These are phyloP conservation scores for Cladophialophora carrionii DNA, from an alignment of 2,329 filamentous ascomycete genomes.

Conservation along the genomic window DNA sequence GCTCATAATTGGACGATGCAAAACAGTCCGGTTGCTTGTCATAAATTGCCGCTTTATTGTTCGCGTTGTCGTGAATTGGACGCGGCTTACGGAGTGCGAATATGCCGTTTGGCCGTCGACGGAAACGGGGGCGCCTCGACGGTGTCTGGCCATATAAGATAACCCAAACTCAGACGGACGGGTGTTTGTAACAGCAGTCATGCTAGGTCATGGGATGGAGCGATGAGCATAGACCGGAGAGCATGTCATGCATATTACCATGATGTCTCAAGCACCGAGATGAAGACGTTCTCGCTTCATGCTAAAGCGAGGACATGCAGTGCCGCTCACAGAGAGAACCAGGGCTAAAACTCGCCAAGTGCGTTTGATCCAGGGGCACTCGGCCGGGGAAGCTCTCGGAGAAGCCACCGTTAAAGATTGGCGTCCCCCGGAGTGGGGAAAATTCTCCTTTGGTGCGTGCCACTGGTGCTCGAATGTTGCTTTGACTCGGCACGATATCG, in stretches of 20 bases:
- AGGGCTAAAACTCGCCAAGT: conserved; percentile 17
- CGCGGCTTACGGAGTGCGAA: background rate
- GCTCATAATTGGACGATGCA: background rate
- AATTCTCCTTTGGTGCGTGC: conserved; percentile 15
- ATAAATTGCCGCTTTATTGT: background rate
- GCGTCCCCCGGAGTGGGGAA: conserved; percentile 23
- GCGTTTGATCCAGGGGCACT: conserved; percentile 17
- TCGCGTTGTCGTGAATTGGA: background rate
- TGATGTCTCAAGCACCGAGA: conserved; percentile 23
- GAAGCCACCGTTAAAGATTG: conserved; percentile 27
- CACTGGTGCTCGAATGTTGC: conserved; percentile 12
- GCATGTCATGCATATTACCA: background rate
- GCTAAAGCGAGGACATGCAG: background rate
- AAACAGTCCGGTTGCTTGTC: background rate
- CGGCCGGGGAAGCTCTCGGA: conserved; percentile 22
- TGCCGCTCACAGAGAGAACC: background rate
- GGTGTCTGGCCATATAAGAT: background rate
- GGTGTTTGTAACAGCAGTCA: background rate
- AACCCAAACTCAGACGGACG: background rate
- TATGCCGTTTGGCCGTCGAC: background rate
- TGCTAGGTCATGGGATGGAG: background rate
- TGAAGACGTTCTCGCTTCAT: conserved; percentile 29
- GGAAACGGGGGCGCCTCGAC: background rate
- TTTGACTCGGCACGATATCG: background rate
- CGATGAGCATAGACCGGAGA: too few species aligned